Evolutionary conservation across 805 yeast genomes (phyloP), one percentile per base, ranked within the genome.

Genomic region (Metschnikowia proteae): DNA sequence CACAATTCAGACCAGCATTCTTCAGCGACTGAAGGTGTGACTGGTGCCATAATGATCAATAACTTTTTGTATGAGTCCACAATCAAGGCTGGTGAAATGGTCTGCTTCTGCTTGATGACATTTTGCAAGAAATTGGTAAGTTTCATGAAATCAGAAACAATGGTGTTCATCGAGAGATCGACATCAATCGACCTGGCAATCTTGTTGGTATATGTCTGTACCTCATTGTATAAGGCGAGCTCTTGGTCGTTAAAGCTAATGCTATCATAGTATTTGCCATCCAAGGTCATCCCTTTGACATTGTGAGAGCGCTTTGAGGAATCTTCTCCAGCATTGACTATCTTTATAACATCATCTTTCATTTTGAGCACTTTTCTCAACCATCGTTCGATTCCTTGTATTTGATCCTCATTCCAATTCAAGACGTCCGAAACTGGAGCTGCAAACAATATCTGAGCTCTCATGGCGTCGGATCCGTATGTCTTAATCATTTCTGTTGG

Each of bases 391-490:
- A 87, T 76, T 3, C 99, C 99, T 27, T 79, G 81, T 53, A 94
- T 91, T 61, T 87, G 90, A 3, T 76, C 71, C 58, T 88, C 96
- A 59, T 92, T 95, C 99, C 99, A 94, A 56, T 83, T 82, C 50
- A 94, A 73, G 5, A 83, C 80, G 57, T 90, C 96, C 1, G 78
- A 69, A 5, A 92, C 79, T 3, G 98, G 96, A 0, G 97, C 97
- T 60, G 86, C 96, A 71, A 94, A 94, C 10, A 94, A 66, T 51
- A 94, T 81, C 62, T 92, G 97, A 0, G 98, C 98, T 52, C 98
- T 78, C 0, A 92, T 87, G 0, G 96, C 90, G 71, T 94, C 99
- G 1, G 97, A 89, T 3, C 99, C 98, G 64, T 88, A 88, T 33
- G 70, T 73, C 8, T 60, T 61, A 27, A 94, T 90, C 57, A 92